Evolutionary conservation across 2,329 filamentous ascomycete species (phyloP), one percentile per base, ranked within the genome.

Genomic region (Ilyonectria destructans): DNA sequence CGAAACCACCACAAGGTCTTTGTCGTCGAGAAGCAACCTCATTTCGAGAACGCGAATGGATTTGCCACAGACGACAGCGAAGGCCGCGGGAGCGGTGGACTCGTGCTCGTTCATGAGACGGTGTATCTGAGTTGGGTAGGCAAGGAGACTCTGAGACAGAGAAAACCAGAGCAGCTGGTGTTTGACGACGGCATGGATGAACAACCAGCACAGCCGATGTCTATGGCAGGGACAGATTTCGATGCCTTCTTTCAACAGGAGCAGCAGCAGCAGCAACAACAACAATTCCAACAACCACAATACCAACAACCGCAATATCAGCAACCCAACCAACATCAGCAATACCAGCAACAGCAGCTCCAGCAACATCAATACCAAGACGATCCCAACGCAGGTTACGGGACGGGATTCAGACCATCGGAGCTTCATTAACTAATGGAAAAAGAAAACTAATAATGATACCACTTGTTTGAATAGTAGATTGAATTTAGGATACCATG

Each of bases 71-170:
- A 58, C 21, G 73, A 71, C 12, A 74, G 71, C 35, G 68, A 65
- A 1, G 67, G 65, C 2, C 61, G 73, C 6, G 70, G 69, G 6
- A 67, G 57, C 6, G 74, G 71, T 8, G 79, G 79, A 0, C 75
- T 81, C 31, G 75, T 81, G 3, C 74, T 81, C 29, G 74, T 80
- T 8, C 80, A 81, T n/a, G 80, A 81, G 70, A 81, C 79, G 6
- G 79, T 81, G 0, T 81, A 79, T 57, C 62, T 80, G 15, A 77
- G 77, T 52, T 81, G 79, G 79, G 76, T 78, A 17, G 79, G 76
- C 0, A 75, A 67, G 17, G 79, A 81, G 57, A 75, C 75, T 13
- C 68, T 75, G 23, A 69, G 60, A 4, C 52, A 71, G 12, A 66
- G 69, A 29, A 62, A 67, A 13, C 59, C 71, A 6, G 69, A 64